Percentiles rank a stretch among this genome's conserved stretches.
Conservation (phyloP, 2,329 filamentous ascomycete species). For the Tetracladium maxilliforme region DNA sequence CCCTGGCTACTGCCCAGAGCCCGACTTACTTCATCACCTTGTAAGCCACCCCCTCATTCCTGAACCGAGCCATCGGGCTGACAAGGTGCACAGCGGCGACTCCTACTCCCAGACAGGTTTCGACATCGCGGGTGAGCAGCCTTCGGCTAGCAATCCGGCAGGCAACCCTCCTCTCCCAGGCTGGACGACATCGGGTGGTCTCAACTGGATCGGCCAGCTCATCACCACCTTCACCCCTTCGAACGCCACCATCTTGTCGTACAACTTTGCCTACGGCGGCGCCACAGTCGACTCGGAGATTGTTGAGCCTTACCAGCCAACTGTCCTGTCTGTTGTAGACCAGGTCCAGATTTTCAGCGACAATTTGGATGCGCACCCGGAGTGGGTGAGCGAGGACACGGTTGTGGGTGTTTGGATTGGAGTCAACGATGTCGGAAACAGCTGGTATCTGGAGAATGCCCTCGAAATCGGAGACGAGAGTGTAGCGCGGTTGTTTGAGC, state of each 20-base stretch:
- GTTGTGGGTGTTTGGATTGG: slow-evolving; percentile 36
- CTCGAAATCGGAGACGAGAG: slow-evolving; percentile 25
- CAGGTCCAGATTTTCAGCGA: slow-evolving; percentile 13
- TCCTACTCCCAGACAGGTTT: slow-evolving; percentile 23
- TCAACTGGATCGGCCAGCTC: slow-evolving; percentile 39
- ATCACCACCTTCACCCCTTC: slow-evolving; percentile 26
- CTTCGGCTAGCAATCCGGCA: slow-evolving; percentile 18
- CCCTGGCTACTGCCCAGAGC: too few relatives aligned
- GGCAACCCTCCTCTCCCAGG: slow-evolving; percentile 23
- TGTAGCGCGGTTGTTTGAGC: too few relatives aligned
- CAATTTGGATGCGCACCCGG: slow-evolving; percentile 5
- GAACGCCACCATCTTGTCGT: slow-evolving; percentile 28
- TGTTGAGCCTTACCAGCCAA: slow-evolving; percentile 17
- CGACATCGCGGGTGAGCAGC: slow-evolving; percentile 16
- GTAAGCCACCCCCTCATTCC: slow-evolving; percentile 1
- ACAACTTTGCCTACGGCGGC: slow-evolving; percentile 33
- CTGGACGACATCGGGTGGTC: slow-evolving; percentile 26
- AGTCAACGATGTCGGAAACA: slow-evolving; percentile 39
- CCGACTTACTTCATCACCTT: too few relatives aligned
- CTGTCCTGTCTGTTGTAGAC: slow-evolving; percentile 18
- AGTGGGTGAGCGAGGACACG: slow-evolving; percentile 20
- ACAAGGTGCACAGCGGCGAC: slow-evolving; percentile 16
- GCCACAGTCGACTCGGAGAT: slow-evolving; percentile 21
- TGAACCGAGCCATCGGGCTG: neutral
- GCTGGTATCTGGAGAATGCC: slow-evolving; percentile 23